Evolutionary conservation across 306 rosid species (phyloP).

Genomic region (Sicyos edulis): DNA sequence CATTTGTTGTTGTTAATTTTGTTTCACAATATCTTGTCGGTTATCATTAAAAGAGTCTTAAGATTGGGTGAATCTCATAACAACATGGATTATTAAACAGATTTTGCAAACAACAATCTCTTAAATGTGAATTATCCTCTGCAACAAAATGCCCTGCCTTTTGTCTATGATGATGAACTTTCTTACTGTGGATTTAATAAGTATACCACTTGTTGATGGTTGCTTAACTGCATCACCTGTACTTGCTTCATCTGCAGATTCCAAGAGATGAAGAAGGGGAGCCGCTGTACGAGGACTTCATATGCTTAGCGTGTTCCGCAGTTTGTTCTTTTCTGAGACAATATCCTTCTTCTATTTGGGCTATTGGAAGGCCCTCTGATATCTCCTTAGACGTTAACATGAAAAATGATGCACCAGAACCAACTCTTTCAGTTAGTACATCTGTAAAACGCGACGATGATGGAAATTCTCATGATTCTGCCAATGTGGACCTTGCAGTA

Average conservation of each 20-base stretch:
- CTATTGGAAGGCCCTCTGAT: constrained; percentile 43
- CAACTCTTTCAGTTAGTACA: constrained; percentile 34
- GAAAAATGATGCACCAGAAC: constrained; percentile 59
- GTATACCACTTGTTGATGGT: neutral
- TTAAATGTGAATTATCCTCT: neutral
- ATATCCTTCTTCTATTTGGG: constrained; percentile 58
- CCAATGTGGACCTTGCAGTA: constrained; percentile 25
- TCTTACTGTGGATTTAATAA: neutral
- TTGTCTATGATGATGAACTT: neutral
- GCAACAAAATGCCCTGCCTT: neutral
- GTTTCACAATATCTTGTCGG: too few relatives aligned
- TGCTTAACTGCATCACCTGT: neutral
- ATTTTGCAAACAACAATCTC: neutral
- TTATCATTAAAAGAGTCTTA: neutral
- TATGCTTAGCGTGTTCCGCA: constrained; percentile 71
- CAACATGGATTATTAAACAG: neutral
- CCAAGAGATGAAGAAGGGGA: constrained; percentile 96
- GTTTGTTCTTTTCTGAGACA: constrained; percentile 55
- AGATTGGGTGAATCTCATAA: neutral
- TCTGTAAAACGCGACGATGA: constrained; percentile 39
- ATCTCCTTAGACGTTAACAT: constrained; percentile 31
- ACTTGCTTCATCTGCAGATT: constrained; percentile 42
- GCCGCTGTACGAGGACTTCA: constrained; percentile 78
- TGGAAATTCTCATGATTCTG: constrained; percentile 22
- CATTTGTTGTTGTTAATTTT: too few relatives aligned